These are phyloP conservation scores for Hyaloscypha hepaticicola DNA, from an alignment of 495 filamentous ascomycete genomes.

Conservation along the genomic window DNA sequence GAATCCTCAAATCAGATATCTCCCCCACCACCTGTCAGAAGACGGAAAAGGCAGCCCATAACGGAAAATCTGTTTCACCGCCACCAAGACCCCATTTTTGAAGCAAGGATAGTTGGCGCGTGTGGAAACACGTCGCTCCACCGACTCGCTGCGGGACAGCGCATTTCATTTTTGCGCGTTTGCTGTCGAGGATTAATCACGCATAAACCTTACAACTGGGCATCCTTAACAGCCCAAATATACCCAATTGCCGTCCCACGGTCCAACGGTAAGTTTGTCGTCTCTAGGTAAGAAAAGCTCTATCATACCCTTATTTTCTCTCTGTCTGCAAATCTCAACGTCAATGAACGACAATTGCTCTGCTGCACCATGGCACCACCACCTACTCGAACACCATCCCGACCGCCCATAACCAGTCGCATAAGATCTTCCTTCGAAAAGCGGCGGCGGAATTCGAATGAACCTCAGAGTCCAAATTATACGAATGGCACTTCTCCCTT, in stretches of 20 bases:
- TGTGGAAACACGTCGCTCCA: conserved; percentile 20
- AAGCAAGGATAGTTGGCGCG: neutral
- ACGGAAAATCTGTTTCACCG: conserved; percentile 9
- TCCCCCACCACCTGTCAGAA: neutral
- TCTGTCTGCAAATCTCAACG: neutral
- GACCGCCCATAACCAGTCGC: conserved; percentile 19
- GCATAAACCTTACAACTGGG: conserved; percentile 19
- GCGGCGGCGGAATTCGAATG: conserved; percentile 13
- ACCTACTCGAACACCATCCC: conserved; percentile 18
- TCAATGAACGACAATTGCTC: neutral
- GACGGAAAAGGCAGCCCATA: conserved; percentile 3
- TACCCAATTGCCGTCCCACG: conserved; percentile 1
- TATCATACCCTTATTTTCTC: neutral
- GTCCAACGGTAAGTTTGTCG: neutral
- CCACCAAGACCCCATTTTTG: conserved; percentile 1
- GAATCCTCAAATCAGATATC: neutral
- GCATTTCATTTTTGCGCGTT: conserved; percentile 6
- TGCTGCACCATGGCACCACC: conserved; percentile 3
- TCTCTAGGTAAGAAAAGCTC: conserved; percentile 9
- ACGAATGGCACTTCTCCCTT: conserved; percentile 20
- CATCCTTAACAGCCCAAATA: conserved; percentile 14
- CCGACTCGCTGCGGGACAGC: conserved; percentile 9
- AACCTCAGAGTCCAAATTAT: conserved; percentile 7
- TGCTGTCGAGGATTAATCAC: conserved; percentile 20
- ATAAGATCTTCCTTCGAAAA: conserved; percentile 19